Conservation (phyloP, 352 stramenopile genomes). For the Pilasporangium apinafurcum region DNA sequence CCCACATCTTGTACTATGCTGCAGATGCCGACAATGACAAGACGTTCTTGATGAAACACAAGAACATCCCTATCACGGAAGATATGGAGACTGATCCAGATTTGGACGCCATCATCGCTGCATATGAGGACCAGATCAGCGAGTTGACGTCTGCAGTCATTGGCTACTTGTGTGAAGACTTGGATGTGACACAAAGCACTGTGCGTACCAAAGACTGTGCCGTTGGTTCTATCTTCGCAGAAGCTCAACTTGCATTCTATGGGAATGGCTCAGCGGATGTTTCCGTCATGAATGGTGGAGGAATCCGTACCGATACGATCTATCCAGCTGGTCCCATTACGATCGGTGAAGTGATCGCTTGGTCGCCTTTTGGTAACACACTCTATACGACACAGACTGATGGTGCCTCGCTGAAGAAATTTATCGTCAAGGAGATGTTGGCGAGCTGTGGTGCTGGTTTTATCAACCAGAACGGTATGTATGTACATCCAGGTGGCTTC, state of each 20-base stretch:
- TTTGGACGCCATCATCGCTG: too few relatives aligned
- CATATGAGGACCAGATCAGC: too few relatives aligned
- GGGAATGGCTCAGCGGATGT: slow-evolving; percentile 4
- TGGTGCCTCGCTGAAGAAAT: slow-evolving; percentile 20
- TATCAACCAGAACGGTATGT: slow-evolving; percentile 8
- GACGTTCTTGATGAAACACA: slow-evolving; percentile 12
- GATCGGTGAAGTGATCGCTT: slow-evolving; percentile 18
- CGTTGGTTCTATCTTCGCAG: slow-evolving; percentile 13
- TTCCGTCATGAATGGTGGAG: slow-evolving; percentile 12
- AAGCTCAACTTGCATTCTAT: slow-evolving; percentile 10
- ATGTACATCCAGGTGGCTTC: slow-evolving; percentile 15
- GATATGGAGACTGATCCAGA: too few relatives aligned
- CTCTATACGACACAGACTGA: slow-evolving; percentile 11
- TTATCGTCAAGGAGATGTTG: slow-evolving; percentile 5
- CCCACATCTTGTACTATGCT: slow-evolving; percentile 15
- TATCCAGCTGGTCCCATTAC: slow-evolving; percentile 13
- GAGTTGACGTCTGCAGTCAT: too few relatives aligned
- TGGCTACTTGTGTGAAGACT: slow-evolving; percentile 7
- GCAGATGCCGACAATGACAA: not conserved
- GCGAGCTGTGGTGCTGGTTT: slow-evolving; percentile 7
- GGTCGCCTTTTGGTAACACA: slow-evolving; percentile 22
- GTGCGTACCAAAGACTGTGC: slow-evolving; percentile 5
- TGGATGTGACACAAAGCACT: slow-evolving; percentile 4
- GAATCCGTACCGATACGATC: slow-evolving; percentile 18
- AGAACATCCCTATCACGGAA: too few relatives aligned